Evolutionary conservation across 2,329 filamentous ascomycete genomes (phyloP), one percentile per base, ranked within the genome.

Genomic region (Ascochyta koolunga): DNA sequence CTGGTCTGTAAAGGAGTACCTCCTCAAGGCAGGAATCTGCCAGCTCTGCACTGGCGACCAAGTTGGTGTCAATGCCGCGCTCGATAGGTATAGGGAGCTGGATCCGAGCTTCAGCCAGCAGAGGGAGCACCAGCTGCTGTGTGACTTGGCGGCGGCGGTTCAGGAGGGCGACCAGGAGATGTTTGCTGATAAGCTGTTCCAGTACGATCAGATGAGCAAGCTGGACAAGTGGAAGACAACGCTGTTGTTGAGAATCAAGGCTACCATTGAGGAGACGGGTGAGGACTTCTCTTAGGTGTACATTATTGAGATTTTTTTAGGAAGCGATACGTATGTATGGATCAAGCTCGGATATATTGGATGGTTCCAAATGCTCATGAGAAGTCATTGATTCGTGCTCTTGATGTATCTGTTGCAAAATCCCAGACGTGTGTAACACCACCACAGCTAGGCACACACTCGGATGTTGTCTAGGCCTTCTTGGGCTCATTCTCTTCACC

Each of bases 141-240:
- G 83, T 7, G 92, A 97, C 73, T 80, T 98, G 32, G 79, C 85
- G 27, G 86, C 89, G 55, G 86, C 90, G 4, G 82, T 96, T 53
- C 88, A 95, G 70, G 83, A 85, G 27, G 87, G 88, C 50, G 90
- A 96, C 67, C 88, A 89, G 73, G 91, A 96, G 67, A 81, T 83
- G 57, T 98, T 96, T 69, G 85, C 89, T 19, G 91, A 96, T 70
- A 92, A 93, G 66, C 76, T 96, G 60, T 96, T 89, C 80, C 87
- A 93, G 74, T 98, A 86, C 71, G 92, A 97, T 74, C 90, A 96
- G 79, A 82, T 96, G 79, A 95, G 88, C 79, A 95, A 95, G 81
- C 79, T 98, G 69, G 93, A 97, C 73, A 95, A 93, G 80, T 98
- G 93, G 93, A 96, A 97, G 88, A 96, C 90, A 44, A 90, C 89